Base-by-base conservation (phyloP, 768 basidiomycete genomes). In the Gloeostereum incarnatum region DNA sequence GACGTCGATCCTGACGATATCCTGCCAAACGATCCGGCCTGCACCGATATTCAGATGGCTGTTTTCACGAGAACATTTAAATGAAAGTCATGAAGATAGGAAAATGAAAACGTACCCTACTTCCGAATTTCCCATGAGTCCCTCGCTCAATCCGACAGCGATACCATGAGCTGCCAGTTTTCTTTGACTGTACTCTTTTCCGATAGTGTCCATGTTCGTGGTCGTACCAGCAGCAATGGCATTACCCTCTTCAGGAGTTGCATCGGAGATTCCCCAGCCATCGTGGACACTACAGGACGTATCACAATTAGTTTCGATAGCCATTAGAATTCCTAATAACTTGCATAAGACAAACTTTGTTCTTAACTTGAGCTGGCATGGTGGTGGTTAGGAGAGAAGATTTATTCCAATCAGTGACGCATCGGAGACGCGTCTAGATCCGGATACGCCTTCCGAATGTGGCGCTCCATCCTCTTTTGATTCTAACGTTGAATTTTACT, bases 51-150 rank as follows among this genome's bases (percentile, higher is more conserved):
- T 97, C 44, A 96, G 63, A 55, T 96, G 92, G 3, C 91, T 94
- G 43, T n/a, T 3, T 31, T 11, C 27, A 31, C 31, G 22, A 23
- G 8, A 37, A 34, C 20, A 11, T 37, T 29, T 11, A 19, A n/a
- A 17, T 10, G 17, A n/a, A 23, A 26, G 36, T n/a, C n/a, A 31
- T 11, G 14, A 39, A 31, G 42, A 5, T 24, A 39, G 25, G 38
- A 38, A 44, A 25, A 11, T 10, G 11, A 20, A 39, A 22, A 63
- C 86, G 41, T 52, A 92, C 88, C 92, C 93, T 45, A 96, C 92
- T 63, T 97, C 92, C 2, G 92, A 94, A 65, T 97, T 94, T 11
- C 92, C 93, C 93, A 97, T 97, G 38, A 96, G 73, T 0, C 92
- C 93, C 31, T 96, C 93, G 50, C 69, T 88, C 39, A 97, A 68